Percentiles rank a stretch among this genome's conserved stretches.
phyloP scores from a whole-genome alignment of 208 protist species.

The Trypanosoma mega region DNA sequence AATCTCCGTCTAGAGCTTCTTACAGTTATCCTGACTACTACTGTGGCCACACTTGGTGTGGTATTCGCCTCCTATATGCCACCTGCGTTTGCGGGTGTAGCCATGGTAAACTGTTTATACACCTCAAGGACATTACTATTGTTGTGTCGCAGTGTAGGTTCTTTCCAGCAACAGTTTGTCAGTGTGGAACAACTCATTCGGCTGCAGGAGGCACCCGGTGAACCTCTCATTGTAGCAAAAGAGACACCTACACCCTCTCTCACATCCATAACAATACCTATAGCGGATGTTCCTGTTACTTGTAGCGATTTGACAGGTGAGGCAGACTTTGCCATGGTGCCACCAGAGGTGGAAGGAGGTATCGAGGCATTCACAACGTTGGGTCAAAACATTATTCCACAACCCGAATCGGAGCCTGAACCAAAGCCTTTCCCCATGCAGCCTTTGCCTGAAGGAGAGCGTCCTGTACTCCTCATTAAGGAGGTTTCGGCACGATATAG shows the following conservation, averaged over 20 bases:
- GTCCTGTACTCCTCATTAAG: conserved; percentile 50
- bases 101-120: conserved; percentile 61
- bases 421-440: no score
- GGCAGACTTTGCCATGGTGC: no score
- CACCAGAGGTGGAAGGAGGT: no score
- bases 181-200: conserved; percentile 52
- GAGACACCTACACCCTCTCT: no score
- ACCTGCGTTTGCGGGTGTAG: conserved; percentile 62
- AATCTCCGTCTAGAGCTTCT: conserved; percentile 53
- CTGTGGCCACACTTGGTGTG: conserved; percentile 51
- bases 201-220: conserved; percentile 47
- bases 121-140: conserved; percentile 49
- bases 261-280: no score
- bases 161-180: conserved; percentile 68
- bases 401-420: no score
- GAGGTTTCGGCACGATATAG: conserved; percentile 74
- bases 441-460: not conserved
- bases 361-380: no score
- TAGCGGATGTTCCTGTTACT: no score
- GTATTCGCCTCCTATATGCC: conserved; percentile 40
- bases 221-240: conserved; percentile 22
- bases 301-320: no score
- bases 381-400: no score
- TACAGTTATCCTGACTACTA: conserved; percentile 37
- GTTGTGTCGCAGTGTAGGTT: conserved; percentile 49